Conservation (phyloP, 108 stramenopile species). For the Fistulifera pelliculosa region DNA sequence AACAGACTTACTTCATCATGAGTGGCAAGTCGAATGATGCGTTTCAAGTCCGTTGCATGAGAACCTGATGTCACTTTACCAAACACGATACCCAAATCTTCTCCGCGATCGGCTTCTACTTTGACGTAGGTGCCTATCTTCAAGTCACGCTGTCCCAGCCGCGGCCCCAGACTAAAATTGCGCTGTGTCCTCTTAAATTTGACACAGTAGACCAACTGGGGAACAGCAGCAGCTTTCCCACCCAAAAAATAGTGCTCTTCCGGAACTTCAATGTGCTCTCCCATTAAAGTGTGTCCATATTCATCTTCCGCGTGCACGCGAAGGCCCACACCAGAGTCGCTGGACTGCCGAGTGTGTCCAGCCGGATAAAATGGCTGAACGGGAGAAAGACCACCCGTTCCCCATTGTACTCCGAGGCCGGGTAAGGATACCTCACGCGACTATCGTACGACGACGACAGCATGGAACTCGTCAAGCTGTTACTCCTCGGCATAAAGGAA, state of each 20-base stretch:
- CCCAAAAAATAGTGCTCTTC: conserved; percentile 14
- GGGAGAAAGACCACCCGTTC: background rate
- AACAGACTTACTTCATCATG: conserved; percentile 83
- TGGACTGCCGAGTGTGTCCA: background rate
- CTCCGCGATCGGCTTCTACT: conserved; percentile 96
- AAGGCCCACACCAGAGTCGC: conserved; percentile 3
- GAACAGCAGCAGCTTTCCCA: conserved; percentile 23
- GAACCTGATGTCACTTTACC: conserved; percentile 36
- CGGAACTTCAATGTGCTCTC: conserved; percentile 39
- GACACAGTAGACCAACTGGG: conserved; percentile 77
- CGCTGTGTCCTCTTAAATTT: conserved; percentile 91
- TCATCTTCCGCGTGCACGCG: conserved; percentile 27
- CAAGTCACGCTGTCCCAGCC: conserved; percentile 48
- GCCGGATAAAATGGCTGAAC: background rate
- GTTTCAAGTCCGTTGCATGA: conserved; percentile 58
- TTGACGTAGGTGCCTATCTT: conserved; percentile 94
- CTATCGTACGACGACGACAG: too few relatives aligned
- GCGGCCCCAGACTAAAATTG: conserved; percentile 68
- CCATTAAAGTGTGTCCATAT: conserved; percentile 29
- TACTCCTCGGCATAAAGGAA: too few relatives aligned
- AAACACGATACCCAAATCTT: conserved; percentile 92
- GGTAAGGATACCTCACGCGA: too few relatives aligned
- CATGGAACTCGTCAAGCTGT: too few relatives aligned
- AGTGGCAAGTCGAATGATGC: conserved; percentile 77
- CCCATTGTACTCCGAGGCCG: too few relatives aligned